Base-by-base conservation (phyloP, 2,329 filamentous ascomycete species). In the Phialocephala sp. region DNA sequence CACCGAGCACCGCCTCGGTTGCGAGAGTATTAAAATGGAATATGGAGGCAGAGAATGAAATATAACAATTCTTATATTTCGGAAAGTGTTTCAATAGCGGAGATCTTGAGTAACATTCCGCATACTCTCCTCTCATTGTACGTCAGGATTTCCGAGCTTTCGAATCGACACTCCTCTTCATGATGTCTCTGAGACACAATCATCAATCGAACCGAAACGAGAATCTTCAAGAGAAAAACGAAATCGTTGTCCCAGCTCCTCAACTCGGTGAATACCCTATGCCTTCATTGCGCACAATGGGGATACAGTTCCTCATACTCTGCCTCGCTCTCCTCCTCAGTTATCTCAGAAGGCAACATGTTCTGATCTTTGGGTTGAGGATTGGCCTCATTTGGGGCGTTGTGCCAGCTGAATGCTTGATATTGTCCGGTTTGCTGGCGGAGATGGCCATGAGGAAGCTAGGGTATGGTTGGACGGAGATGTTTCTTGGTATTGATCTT, bases 351-450 rank as follows among this genome's bases (percentile, higher is more conserved):
- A 55, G 15, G 11, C 52, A 55, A 36, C 52, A 55, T 4, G 35
- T 55, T n/a, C 15, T 18, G 27, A 15, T 55, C 15, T 3, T 55
- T 35, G 52, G 52, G 11, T 18, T 1, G 15, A n/a, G 20, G 35
- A 4, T 35, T 35, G 2, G 27, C 8, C 52, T 55, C n/a, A 4
- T 55, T 35, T 55, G 52, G 52, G 52, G 24, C 1, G 52, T 55
- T 35, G 52, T 55, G 52, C 52, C 52, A 37, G 24, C 15, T 36
- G 52, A 55, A 55, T 55, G 52, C 35, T 18, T 55, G 52, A 37
- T 55, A 55, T 37, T 55, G 52, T 20, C 15, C 35, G 24, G 24
- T 35, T 4, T 55, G 8, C 24, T 55, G 18, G 24, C 4, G 27
- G 52, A 55, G 52, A 36, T 55, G 24, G 52, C 27, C 2, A 18